Evolutionary conservation across 2,329 filamentous ascomycete species (phyloP).

Genomic region (Penicillium hesseltinei): DNA sequence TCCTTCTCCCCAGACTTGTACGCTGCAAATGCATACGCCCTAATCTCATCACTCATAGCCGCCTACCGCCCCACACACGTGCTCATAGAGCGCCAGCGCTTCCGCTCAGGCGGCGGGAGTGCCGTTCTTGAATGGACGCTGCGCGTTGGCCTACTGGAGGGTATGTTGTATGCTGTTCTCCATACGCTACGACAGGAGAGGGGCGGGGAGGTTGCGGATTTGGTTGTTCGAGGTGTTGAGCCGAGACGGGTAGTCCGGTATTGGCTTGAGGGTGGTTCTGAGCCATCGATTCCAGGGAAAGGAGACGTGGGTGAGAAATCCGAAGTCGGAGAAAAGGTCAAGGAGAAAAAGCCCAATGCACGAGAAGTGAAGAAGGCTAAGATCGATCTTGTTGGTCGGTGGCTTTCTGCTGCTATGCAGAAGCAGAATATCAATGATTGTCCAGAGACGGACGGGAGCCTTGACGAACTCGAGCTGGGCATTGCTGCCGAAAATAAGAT

Average conservation of each 20-base stretch:
- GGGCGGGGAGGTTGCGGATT: constrained; percentile 21
- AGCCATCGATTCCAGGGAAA: background rate
- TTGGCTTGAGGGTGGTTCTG: constrained; percentile 45
- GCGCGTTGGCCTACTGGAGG: constrained; percentile 76
- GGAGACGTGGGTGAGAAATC: background rate
- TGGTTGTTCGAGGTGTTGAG: constrained; percentile 50
- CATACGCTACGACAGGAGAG: constrained; percentile 53
- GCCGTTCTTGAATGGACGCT: constrained; percentile 79
- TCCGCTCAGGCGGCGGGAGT: constrained; percentile 61
- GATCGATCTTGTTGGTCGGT: constrained; percentile 60
- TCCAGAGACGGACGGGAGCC: background rate
- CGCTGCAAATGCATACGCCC: constrained; percentile 54
- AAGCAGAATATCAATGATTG: constrained; percentile 1
- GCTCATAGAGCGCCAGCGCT: constrained; percentile 67
- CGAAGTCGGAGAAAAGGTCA: background rate
- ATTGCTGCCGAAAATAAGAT: constrained; percentile 15
- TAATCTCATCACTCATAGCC: constrained; percentile 52
- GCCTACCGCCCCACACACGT: constrained; percentile 63
- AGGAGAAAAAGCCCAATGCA: constrained; percentile 20
- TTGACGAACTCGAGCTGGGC: background rate
- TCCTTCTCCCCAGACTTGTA: constrained; percentile 55
- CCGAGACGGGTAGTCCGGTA: constrained; percentile 58
- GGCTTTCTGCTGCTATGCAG: constrained; percentile 41
- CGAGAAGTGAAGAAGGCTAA: constrained; percentile 53
- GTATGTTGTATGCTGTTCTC: constrained; percentile 73